phyloP scores from a whole-genome alignment of 2,329 filamentous ascomycete genomes.

The Cytospora mali region DNA sequence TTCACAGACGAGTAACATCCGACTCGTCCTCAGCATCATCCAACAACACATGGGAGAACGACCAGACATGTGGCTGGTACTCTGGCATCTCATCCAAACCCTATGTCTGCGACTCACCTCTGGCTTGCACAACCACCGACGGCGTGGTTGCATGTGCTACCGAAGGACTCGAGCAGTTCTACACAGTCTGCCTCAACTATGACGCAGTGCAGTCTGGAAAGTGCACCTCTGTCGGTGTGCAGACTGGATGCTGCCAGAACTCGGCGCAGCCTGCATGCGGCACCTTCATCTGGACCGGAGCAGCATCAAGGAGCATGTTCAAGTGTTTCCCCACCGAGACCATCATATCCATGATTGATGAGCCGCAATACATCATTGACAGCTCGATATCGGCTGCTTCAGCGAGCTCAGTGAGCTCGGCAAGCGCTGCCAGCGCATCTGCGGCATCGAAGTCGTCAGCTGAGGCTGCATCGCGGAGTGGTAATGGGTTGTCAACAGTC shows the following conservation, averaged over 20 bases:
- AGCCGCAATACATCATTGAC: conserved; percentile 40
- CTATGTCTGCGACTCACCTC: conserved; percentile 17
- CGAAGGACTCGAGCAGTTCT: conserved; percentile 37
- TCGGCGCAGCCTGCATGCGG: conserved; percentile 35
- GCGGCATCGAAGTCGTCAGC: conserved; percentile 19
- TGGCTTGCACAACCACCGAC: conserved; percentile 35
- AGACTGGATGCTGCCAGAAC: conserved; percentile 44
- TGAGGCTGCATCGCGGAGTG: conserved; percentile 16
- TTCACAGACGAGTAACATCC: conserved; percentile 24
- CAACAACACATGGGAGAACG: conserved; percentile 32
- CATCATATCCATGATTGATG: conserved; percentile 39
- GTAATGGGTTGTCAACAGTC: conserved; percentile 21
- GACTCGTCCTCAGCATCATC: conserved; percentile 14
- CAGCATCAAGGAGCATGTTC: conserved; percentile 40
- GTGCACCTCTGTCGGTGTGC: conserved; percentile 34
- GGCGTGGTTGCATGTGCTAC: conserved; percentile 42
- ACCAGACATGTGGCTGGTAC: conserved; percentile 36
- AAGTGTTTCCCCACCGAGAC: conserved; percentile 37
- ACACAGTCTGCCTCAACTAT: conserved; percentile 41
- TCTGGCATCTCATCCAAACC: conserved; percentile 31
- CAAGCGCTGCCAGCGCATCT: conserved; percentile 11
- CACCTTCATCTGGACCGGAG: conserved; percentile 42
- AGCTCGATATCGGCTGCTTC: conserved; percentile 33
- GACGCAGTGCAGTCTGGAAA: conserved; percentile 35
- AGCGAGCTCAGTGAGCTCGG: conserved; percentile 16